These are phyloP conservation scores for Euclidium syriacum DNA, from an alignment of 345 rosid genomes.

Conservation along the genomic window DNA sequence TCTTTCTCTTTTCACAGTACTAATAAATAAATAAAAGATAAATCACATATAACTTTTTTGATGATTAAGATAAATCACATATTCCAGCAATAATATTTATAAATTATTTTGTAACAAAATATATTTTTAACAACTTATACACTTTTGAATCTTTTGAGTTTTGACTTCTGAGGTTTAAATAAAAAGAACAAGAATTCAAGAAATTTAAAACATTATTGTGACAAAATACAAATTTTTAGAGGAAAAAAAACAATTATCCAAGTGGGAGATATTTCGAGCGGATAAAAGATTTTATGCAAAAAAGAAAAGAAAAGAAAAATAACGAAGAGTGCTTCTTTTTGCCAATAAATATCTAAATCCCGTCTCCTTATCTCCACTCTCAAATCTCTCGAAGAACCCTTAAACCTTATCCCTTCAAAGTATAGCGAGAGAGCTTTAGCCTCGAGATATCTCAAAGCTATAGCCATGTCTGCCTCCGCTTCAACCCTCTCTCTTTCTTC, in stretches of 20 bases:
- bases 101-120: neutral
- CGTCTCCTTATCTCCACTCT: slow-evolving; percentile 9
- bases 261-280: slow-evolving; percentile 23
- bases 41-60: no score
- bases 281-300: neutral
- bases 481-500: slow-evolving; percentile 55
- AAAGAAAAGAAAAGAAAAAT: neutral
- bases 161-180: no score
- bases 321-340: neutral
- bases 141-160: neutral
- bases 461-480: slow-evolving; percentile 68
- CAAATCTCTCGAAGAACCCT: slow-evolving; percentile 18
- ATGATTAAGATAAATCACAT: neutral
- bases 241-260: neutral
- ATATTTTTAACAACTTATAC: neutral
- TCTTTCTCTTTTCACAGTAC: no score
- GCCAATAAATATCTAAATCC: slow-evolving; percentile 24
- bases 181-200: neutral
- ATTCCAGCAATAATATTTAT: neutral
- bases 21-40: no score
- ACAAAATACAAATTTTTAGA: neutral
- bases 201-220: neutral
- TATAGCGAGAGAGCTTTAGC: slow-evolving; percentile 8
- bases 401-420: slow-evolving; percentile 26
- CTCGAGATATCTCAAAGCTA: neutral